Percentiles rank a stretch among this genome's conserved stretches.
Evolutionary conservation across 257 asterid genomes (phyloP).

Genomic region (Solanum paucissectum): DNA sequence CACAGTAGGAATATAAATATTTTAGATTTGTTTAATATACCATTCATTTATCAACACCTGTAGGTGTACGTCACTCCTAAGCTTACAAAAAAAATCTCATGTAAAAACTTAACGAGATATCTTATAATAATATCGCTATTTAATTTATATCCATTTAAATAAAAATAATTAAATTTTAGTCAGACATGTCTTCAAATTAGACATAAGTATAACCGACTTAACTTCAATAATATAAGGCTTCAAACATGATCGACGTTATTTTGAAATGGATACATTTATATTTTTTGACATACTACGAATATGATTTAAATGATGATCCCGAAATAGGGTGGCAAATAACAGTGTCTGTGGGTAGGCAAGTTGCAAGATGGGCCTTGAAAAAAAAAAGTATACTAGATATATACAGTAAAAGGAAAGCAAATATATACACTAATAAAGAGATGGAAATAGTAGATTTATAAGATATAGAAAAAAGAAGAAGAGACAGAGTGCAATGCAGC

Average conservation of each 20-base stretch:
- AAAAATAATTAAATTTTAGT: background rate
- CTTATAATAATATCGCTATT: background rate
- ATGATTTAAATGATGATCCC: background rate
- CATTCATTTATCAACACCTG: background rate
- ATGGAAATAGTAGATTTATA: background rate
- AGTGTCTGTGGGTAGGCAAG: background rate
- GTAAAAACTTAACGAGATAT: background rate
- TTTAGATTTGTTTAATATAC: background rate
- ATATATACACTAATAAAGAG: background rate
- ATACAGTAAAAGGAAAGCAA: background rate
- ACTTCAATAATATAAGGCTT: background rate
- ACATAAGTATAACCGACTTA: background rate
- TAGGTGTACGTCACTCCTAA: background rate
- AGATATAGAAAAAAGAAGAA: background rate
- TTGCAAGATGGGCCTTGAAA: background rate
- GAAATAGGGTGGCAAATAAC: background rate
- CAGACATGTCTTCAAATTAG: background rate
- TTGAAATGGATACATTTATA: background rate
- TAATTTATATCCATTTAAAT: background rate
- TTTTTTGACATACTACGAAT: background rate
- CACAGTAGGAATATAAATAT: background rate
- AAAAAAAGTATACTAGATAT: background rate
- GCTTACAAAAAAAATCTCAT: background rate
- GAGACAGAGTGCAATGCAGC: constrained; percentile 3
- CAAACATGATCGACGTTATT: background rate